A percentile compares a stretch with the other conserved stretches of the same genome.
These are phyloP conservation scores for Zasmidium citrigriseum DNA, from an alignment of 2,329 filamentous ascomycete genomes.

Conservation along the genomic window DNA sequence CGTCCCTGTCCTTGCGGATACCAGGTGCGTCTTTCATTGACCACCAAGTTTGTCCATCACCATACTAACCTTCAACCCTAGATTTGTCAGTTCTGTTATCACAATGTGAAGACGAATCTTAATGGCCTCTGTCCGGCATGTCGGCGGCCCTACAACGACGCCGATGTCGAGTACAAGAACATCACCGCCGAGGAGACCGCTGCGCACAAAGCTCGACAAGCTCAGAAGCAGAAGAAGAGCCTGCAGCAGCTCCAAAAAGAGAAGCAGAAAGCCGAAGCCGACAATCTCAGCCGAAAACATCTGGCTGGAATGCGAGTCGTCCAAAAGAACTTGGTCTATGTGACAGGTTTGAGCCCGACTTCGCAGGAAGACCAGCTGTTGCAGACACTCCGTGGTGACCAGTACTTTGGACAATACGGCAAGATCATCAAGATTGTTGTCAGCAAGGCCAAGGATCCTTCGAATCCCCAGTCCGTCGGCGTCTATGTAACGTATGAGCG, in stretches of 20 bases:
- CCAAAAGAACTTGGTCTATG: constrained; percentile 98
- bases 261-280: constrained; percentile 91
- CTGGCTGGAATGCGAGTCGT: constrained; percentile 92
- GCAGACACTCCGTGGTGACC: constrained; percentile 81
- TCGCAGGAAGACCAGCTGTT: constrained; percentile 90
- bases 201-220: constrained; percentile 70
- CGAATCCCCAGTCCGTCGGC: constrained; percentile 79
- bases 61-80: constrained; percentile 41
- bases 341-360: constrained; percentile 88
- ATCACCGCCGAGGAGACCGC: constrained; percentile 89
- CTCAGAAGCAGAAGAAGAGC: constrained; percentile 88
- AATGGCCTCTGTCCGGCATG: constrained; percentile 98
- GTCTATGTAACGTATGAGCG: constrained; percentile 98
- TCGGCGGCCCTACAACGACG: constrained; percentile 91
- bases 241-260: constrained; percentile 90
- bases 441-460: constrained; percentile 83
- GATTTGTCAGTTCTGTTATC: constrained; percentile 99
- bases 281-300: constrained; percentile 93
- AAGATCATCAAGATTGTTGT: constrained; percentile 99
- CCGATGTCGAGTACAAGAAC: constrained; percentile 95
- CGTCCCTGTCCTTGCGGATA: constrained; percentile 96
- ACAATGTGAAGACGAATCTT: constrained; percentile 98
- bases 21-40: constrained; percentile 65
- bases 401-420: constrained; percentile 98
- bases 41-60: neutral